Conservation (phyloP, 1,284 basidiomycete species). For the Trametes versicolor region DNA sequence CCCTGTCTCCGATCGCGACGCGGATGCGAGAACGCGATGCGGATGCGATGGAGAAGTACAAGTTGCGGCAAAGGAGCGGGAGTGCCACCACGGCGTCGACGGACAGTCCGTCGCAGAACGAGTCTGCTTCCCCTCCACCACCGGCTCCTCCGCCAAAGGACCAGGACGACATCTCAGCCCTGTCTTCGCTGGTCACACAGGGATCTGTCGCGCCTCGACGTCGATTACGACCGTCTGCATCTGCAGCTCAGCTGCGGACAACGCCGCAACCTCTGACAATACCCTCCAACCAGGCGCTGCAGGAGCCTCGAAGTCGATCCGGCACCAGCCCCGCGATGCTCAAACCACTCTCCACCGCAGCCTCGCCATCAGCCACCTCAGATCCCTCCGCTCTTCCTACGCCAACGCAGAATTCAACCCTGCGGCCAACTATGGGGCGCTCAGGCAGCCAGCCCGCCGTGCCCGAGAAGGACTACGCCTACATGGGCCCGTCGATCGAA, state of each 20-base stretch:
- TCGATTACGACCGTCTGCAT: conserved; percentile 75
- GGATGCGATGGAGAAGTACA: conserved; percentile 85
- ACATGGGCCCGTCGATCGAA: conserved; percentile 70
- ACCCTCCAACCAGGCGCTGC: conserved; percentile 40
- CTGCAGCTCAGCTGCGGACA: conserved; percentile 77
- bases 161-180: conserved; percentile 62
- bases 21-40: conserved; percentile 84
- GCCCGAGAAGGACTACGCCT: conserved; percentile 63
- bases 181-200: conserved; percentile 56
- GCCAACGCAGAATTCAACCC: conserved; percentile 39
- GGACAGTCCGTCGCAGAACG: conserved; percentile 70
- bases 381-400: conserved; percentile 36
- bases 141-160: conserved; percentile 58
- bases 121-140: conserved; percentile 57
- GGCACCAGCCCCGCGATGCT: conserved; percentile 71
- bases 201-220: conserved; percentile 66
- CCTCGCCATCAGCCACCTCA: conserved; percentile 46
- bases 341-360: conserved; percentile 46
- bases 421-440: conserved; percentile 35
- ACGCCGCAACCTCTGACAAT: conserved; percentile 49
- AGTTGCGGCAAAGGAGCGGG: conserved; percentile 80
- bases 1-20: conserved; percentile 76
- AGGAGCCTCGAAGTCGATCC: conserved; percentile 63
- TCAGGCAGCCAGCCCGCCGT: conserved; percentile 33
- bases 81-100: conserved; percentile 77